A percentile compares a stretch with the other conserved stretches of the same genome.
Evolutionary conservation across 1,284 basidiomycete genomes (phyloP).

Genomic region (Malassezia japonica): DNA sequence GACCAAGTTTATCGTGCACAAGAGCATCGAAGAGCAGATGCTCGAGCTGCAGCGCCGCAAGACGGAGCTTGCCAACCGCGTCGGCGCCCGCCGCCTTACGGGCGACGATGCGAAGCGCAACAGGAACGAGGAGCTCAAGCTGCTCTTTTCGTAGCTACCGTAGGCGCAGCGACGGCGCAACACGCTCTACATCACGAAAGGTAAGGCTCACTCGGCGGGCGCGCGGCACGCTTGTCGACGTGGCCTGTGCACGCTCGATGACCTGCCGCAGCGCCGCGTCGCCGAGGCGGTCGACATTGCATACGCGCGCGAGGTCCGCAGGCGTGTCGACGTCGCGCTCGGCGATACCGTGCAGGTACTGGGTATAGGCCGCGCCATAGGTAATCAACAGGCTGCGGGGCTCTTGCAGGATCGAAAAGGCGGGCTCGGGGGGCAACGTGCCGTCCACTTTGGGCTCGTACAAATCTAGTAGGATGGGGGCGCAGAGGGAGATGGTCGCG

Average conservation of each 20-base stretch:
- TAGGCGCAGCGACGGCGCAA: constrained; percentile 1
- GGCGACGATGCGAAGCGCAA: constrained; percentile 20
- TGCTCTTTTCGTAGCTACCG: constrained; percentile 24
- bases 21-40: constrained; percentile 47
- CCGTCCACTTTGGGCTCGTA: constrained; percentile 49
- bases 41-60: constrained; percentile 40
- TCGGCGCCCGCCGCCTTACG: constrained; percentile 25
- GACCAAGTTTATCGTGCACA: constrained; percentile 41
- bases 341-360: constrained; percentile 51
- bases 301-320: constrained; percentile 20
- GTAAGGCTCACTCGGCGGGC: constrained; percentile 69
- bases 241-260: background rate
- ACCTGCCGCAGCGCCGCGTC: constrained; percentile 8
- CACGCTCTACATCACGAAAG: constrained; percentile 62
- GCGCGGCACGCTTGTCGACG: constrained; percentile 52
- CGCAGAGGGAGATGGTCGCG: constrained; percentile 75
- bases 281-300: constrained; percentile 21
- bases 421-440: constrained; percentile 29
- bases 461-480: constrained; percentile 74
- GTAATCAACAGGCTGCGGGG: constrained; percentile 42
- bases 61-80: constrained; percentile 40
- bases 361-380: constrained; percentile 30
- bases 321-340: constrained; percentile 47
- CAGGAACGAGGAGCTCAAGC: constrained; percentile 31
- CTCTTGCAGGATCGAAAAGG: constrained; percentile 41